Evolutionary conservation across 768 basidiomycete species (phyloP).

Genomic region (Mycena kentingensis): DNA sequence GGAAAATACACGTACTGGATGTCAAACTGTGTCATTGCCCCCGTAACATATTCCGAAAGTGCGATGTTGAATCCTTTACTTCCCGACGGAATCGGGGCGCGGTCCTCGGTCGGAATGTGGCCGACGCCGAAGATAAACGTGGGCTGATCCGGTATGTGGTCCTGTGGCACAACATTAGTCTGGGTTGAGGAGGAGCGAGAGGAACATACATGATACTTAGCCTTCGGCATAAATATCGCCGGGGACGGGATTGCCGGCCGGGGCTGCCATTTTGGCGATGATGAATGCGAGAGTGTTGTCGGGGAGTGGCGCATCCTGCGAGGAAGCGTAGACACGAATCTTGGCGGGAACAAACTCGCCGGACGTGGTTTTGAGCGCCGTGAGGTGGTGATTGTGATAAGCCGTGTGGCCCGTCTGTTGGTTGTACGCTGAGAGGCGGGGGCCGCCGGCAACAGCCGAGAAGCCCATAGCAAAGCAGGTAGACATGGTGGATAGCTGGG

Average conservation of each 20-base stretch:
- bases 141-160: background rate
- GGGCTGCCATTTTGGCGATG: background rate
- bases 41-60: background rate
- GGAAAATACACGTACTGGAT: background rate
- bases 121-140: background rate
- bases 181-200: background rate
- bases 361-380: background rate
- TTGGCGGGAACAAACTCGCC: background rate
- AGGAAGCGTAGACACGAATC: background rate
- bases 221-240: background rate
- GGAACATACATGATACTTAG: background rate
- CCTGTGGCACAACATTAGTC: background rate
- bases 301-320: background rate
- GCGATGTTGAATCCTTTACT: background rate
- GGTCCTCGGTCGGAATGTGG: background rate
- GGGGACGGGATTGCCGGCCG: background rate
- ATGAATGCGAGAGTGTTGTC: background rate
- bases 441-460: background rate
- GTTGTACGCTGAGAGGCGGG: background rate
- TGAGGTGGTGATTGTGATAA: background rate
- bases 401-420: background rate
- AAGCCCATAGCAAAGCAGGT: background rate
- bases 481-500: background rate
- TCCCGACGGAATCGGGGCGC: background rate
- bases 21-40: background rate